phyloP scores from a whole-genome alignment of 1,139 yeast species.

The Taiozyma sp. region DNA sequence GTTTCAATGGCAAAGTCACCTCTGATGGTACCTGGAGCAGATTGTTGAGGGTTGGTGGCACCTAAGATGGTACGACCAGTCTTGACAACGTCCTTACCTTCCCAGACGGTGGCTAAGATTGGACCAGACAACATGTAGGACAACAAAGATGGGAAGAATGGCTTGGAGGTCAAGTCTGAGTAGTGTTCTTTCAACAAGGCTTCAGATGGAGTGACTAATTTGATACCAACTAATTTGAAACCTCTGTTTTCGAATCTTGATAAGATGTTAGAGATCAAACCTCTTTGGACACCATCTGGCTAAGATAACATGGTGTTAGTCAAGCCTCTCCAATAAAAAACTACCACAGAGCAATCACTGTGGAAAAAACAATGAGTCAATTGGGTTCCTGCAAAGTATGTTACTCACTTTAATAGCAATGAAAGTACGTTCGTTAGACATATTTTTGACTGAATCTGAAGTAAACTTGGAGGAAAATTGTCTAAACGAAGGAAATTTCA shows the following conservation, averaged over 20 bases:
- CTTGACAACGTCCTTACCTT: slow-evolving; percentile 99
- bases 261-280: slow-evolving; percentile 83
- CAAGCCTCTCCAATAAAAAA: background rate
- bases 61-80: slow-evolving; percentile 98
- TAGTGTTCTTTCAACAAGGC: slow-evolving; percentile 88
- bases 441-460: slow-evolving; percentile 26
- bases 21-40: slow-evolving; percentile 99
- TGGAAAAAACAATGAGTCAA: background rate
- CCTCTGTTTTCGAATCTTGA: slow-evolving; percentile 97
- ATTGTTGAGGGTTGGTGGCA: slow-evolving; percentile 97
- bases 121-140: slow-evolving; percentile 99
- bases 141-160: slow-evolving; percentile 94
- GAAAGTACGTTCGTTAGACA: slow-evolving; percentile 87
- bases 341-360: too few species aligned
- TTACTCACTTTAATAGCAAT: slow-evolving; percentile 71
- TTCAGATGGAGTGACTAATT: slow-evolving; percentile 86
- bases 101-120: slow-evolving; percentile 99
- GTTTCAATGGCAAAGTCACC: slow-evolving; percentile 94
- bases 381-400: too few species aligned
- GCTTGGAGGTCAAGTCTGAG: slow-evolving; percentile 91
- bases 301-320: slow-evolving; percentile 6
- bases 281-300: slow-evolving; percentile 99
- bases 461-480: slow-evolving; percentile 6
- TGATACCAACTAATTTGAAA: slow-evolving; percentile 94
- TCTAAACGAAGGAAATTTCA: background rate